A percentile compares a stretch with the other conserved stretches of the same genome.
Conservation (phyloP, 1,284 basidiomycete genomes). For the Ceratobasidium sp. region DNA sequence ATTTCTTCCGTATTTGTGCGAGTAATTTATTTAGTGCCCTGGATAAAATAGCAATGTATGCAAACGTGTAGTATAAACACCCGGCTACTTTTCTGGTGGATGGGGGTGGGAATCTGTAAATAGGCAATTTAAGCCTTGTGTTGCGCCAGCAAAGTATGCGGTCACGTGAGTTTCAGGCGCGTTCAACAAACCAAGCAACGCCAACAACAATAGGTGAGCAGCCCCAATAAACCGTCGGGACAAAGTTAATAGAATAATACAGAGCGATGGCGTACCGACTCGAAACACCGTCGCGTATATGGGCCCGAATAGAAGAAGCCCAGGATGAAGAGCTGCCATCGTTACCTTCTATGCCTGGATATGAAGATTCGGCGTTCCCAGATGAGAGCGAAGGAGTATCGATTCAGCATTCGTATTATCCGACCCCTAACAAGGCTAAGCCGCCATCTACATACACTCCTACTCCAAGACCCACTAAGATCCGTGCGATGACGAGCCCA, state of each 20-base stretch:
- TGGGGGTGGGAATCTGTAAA: background rate
- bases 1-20: too few relatives aligned
- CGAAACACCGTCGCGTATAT: slow-evolving; percentile 39
- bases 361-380: slow-evolving; percentile 36
- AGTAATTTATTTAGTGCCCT: too few relatives aligned
- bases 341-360: slow-evolving; percentile 32
- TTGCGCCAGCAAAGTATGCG: background rate
- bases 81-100: too few relatives aligned
- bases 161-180: slow-evolving; percentile 24
- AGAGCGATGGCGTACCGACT: slow-evolving; percentile 31
- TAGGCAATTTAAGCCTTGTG: background rate
- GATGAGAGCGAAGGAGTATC: slow-evolving; percentile 29
- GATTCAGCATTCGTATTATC: slow-evolving; percentile 33
- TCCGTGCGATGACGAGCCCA: slow-evolving; percentile 29
- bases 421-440: slow-evolving; percentile 30
- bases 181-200: slow-evolving; percentile 28
- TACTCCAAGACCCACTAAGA: slow-evolving; percentile 28
- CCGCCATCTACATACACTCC: slow-evolving; percentile 31
- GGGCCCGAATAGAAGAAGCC: slow-evolving; percentile 36
- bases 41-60: too few relatives aligned
- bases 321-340: slow-evolving; percentile 37
- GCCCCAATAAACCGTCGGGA: background rate
- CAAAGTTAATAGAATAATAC: background rate
- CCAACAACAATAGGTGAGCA: slow-evolving; percentile 35
- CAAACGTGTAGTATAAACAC: too few relatives aligned